A percentile compares a stretch with the other conserved stretches of the same genome.
These are phyloP conservation scores for Voacanga thouarsii DNA, from an alignment of 257 asterid genomes.

Conservation along the genomic window DNA sequence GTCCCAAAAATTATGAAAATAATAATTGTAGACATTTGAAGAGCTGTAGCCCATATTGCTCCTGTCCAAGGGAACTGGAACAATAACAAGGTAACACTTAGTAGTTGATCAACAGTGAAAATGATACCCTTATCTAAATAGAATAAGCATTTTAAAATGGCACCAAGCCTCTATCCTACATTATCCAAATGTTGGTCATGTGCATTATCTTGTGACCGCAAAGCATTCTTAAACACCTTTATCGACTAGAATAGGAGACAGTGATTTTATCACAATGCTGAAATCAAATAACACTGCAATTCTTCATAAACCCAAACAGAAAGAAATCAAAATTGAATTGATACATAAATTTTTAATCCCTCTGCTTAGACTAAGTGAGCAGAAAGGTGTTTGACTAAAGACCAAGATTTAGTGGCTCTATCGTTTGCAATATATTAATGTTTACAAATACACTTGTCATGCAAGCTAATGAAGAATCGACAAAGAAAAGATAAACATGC, in stretches of 20 bases:
- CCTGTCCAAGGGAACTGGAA: neutral
- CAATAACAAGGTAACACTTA: neutral
- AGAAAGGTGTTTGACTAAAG: neutral
- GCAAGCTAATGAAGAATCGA: neutral
- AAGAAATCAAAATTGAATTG: neutral
- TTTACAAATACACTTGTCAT: neutral
- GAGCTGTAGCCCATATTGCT: neutral
- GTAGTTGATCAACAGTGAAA: neutral
- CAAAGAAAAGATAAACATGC: neutral
- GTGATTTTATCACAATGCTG: neutral
- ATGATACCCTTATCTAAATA: neutral
- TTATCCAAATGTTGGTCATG: too few relatives aligned
- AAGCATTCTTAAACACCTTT: neutral
- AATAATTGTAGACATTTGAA: neutral
- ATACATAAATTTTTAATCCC: neutral
- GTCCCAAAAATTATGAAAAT: too few relatives aligned
- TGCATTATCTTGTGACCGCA: neutral
- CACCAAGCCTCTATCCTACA: neutral
- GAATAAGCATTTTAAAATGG: neutral
- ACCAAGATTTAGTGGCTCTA: neutral
- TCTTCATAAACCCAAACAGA: too few relatives aligned
- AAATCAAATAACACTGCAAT: neutral
- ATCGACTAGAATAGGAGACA: neutral
- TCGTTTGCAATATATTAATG: neutral
- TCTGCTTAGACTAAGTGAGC: neutral